These are phyloP conservation scores for Paraurostyla sp. DNA, from an alignment of 73 alveolate species.

Conservation along the genomic window DNA sequence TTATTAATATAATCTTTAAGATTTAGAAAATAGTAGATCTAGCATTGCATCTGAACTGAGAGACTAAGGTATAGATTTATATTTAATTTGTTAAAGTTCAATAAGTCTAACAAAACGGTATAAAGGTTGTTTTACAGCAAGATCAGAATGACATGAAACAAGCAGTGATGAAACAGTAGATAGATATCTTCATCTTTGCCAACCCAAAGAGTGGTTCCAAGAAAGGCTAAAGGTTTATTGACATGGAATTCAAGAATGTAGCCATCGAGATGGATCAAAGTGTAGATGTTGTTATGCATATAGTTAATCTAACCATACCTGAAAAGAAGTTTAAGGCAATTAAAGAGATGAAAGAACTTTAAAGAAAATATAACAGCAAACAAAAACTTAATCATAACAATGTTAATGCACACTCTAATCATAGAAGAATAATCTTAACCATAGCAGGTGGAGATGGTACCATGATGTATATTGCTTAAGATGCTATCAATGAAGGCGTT, in stretches of 20 bases:
- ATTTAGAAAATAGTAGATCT: background rate
- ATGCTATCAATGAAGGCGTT: conserved; percentile 48
- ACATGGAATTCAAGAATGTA: background rate
- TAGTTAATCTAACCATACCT: conserved; percentile 10
- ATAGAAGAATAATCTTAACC: conserved; percentile 50
- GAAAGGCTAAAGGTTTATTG: conserved; percentile 32
- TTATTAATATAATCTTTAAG: background rate
- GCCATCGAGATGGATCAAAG: conserved; percentile 8
- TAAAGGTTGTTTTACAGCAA: background rate
- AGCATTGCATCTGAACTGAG: background rate
- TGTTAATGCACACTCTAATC: background rate
- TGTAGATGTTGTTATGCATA: conserved; percentile 1
- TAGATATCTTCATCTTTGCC: conserved; percentile 22
- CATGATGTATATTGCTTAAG: conserved; percentile 82
- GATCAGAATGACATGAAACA: background rate
- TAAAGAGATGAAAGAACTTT: background rate
- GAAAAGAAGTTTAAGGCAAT: conserved; percentile 17
- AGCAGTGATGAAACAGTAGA: background rate
- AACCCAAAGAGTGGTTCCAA: conserved; percentile 49
- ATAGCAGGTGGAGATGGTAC: conserved; percentile 94
- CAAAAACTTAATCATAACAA: background rate
- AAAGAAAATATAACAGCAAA: background rate
- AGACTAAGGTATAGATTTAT: background rate
- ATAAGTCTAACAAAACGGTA: conserved; percentile 12
- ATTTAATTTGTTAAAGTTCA: background rate